Percentiles rank a stretch among this genome's conserved stretches.
phyloP scores from a whole-genome alignment of 768 basidiomycete genomes.

The Hygrocybe coccinea region DNA sequence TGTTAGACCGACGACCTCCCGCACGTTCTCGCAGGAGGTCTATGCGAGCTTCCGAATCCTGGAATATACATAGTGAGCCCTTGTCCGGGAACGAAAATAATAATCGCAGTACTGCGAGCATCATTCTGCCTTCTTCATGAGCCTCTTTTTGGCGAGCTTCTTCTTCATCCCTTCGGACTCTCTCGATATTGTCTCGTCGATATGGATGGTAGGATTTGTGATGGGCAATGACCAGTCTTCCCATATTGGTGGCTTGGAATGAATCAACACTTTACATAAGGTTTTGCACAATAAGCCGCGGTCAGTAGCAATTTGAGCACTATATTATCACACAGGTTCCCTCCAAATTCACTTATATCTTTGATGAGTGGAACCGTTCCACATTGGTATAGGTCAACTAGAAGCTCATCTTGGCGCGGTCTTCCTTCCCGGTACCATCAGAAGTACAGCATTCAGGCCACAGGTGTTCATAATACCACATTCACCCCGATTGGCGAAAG shows the following conservation, averaged over 20 bases:
- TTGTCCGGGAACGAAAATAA: slow-evolving; percentile 1
- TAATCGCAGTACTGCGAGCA: slow-evolving; percentile 56
- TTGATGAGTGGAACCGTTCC: too few relatives aligned
- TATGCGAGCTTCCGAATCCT: slow-evolving; percentile 78
- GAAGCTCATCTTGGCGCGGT: too few relatives aligned
- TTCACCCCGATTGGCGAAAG: too few relatives aligned
- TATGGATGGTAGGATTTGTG: slow-evolving; percentile 91
- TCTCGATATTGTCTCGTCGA: slow-evolving; percentile 77
- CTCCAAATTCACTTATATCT: too few relatives aligned
- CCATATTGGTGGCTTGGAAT: slow-evolving; percentile 43
- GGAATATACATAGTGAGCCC: slow-evolving; percentile 27
- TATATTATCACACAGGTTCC: too few relatives aligned
- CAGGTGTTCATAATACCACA: too few relatives aligned
- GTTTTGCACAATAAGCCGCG: too few relatives aligned
- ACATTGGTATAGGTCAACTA: too few relatives aligned
- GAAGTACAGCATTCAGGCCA: too few relatives aligned
- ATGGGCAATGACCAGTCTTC: slow-evolving; percentile 84
- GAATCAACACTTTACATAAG: background rate
- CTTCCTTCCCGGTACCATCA: too few relatives aligned
- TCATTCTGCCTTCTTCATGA: slow-evolving; percentile 64
- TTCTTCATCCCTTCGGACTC: slow-evolving; percentile 76
- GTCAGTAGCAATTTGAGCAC: too few relatives aligned
- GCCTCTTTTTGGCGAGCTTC: slow-evolving; percentile 63
- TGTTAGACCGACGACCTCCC: slow-evolving; percentile 31
- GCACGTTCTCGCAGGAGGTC: slow-evolving; percentile 58